These are phyloP conservation scores for Cercospora berteroae DNA, from an alignment of 2,329 filamentous ascomycete genomes.

Conservation along the genomic window DNA sequence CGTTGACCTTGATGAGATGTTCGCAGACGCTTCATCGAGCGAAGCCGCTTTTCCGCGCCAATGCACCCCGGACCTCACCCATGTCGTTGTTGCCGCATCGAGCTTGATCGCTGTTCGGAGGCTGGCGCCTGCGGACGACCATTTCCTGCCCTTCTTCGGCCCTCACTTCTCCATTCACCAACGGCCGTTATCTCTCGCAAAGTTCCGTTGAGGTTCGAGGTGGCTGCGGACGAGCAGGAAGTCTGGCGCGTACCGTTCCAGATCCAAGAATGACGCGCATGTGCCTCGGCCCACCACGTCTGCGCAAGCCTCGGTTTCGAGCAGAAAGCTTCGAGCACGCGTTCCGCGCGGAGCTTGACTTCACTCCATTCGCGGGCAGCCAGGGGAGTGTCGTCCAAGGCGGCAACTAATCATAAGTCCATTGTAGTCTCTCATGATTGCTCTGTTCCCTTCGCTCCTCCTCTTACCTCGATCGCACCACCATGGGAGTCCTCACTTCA, in stretches of 20 bases:
- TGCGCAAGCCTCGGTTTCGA: background rate
- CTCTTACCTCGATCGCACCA: background rate
- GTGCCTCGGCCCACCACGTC: background rate
- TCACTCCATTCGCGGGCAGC: background rate
- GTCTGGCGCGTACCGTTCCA: background rate
- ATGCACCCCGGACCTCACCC: background rate
- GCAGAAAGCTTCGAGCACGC: background rate
- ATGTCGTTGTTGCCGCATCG: background rate
- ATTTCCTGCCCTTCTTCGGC: too few relatives aligned
- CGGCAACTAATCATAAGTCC: background rate
- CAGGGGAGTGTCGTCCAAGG: background rate
- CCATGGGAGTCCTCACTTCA: constrained; percentile 28
- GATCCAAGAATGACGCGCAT: background rate
- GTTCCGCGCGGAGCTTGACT: background rate
- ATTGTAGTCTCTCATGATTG: background rate
- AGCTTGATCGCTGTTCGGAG: background rate
- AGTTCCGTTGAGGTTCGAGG: background rate
- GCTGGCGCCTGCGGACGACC: too few relatives aligned
- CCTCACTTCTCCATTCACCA: too few relatives aligned
- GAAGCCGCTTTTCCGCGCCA: background rate
- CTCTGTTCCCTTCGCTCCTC: background rate
- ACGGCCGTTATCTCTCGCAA: background rate
- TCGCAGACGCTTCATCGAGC: background rate
- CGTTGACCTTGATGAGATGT: background rate
- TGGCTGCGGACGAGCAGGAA: too few relatives aligned